These are phyloP conservation scores for Sporothrix globosa DNA, from an alignment of 2,329 filamentous ascomycete genomes.

Conservation along the genomic window DNA sequence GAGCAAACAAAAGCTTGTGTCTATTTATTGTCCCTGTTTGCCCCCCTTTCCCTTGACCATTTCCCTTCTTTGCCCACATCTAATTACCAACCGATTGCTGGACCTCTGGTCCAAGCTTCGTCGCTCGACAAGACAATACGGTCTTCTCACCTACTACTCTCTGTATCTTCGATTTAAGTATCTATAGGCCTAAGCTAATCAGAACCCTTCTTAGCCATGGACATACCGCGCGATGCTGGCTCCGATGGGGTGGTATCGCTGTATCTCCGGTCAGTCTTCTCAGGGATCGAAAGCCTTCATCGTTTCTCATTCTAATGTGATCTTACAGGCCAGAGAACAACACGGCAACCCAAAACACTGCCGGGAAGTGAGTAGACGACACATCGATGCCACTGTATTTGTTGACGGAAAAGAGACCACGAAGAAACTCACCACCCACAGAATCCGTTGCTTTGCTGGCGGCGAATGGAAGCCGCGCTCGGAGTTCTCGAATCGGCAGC, in stretches of 20 bases:
- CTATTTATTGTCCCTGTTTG: not conserved
- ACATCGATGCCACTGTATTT: not conserved
- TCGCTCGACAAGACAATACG: not conserved
- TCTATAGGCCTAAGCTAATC: not conserved
- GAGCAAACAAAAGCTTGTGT: not conserved
- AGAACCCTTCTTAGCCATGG: conserved; percentile 5
- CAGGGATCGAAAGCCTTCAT: too few relatives aligned
- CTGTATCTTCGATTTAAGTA: too few relatives aligned
- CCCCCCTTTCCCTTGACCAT: not conserved
- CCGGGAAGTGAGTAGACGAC: conserved; percentile 19
- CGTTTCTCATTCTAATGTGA: not conserved
- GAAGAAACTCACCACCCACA: conserved; percentile 22
- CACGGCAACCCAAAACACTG: not conserved
- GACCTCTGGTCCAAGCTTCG: not conserved
- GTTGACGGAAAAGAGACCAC: not conserved
- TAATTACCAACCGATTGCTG: not conserved
- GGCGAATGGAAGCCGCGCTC: conserved; percentile 40
- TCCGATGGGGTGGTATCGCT: conserved; percentile 11
- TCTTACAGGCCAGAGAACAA: conserved; percentile 17
- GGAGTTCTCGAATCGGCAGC: conserved; percentile 42
- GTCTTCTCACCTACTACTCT: too few relatives aligned
- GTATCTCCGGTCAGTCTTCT: conserved; percentile 14
- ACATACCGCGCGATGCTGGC: not conserved
- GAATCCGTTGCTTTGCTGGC: conserved; percentile 42
- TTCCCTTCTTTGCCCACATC: not conserved